Conservation (phyloP, 805 yeast species). For the Zygosaccharomyces bisporus region DNA sequence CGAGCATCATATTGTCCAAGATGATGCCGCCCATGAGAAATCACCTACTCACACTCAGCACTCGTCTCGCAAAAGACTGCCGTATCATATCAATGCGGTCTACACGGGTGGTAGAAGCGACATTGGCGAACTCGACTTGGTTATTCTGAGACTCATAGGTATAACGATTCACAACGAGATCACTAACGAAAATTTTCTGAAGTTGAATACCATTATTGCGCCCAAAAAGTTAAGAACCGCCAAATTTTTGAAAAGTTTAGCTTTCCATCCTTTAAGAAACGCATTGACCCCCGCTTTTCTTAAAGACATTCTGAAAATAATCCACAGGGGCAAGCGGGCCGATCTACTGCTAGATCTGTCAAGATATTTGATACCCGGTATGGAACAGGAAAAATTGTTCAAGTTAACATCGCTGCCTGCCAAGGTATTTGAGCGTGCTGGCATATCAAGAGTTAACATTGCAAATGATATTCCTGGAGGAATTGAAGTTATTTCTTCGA, state of each 20-base stretch:
- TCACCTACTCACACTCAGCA: constrained; percentile 16
- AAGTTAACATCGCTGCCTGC: constrained; percentile 17
- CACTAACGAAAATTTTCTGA: constrained; percentile 15
- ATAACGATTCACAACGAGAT: constrained; percentile 43
- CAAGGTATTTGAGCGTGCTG: constrained; percentile 29
- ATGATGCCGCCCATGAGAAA: constrained; percentile 9
- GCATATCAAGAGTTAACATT: constrained; percentile 23
- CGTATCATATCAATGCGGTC: constrained; percentile 46
- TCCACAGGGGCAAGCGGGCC: constrained; percentile 11
- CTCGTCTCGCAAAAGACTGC: constrained; percentile 18
- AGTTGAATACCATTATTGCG: constrained; percentile 58
- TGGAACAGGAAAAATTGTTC: constrained; percentile 27
- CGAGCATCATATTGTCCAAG: constrained; percentile 11
- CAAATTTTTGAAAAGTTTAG: constrained; percentile 71
- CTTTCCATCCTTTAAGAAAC: constrained; percentile 47
- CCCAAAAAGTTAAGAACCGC: constrained; percentile 84
- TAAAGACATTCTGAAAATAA: constrained; percentile 37
- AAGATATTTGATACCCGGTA: constrained; percentile 36
- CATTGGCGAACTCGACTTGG: constrained; percentile 42
- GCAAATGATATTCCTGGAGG: constrained; percentile 32
- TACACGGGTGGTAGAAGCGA: constrained; percentile 63
- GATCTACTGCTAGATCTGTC: constrained; percentile 20
- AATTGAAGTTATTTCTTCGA: constrained; percentile 22
- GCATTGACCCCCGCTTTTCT: constrained; percentile 56
- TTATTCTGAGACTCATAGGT: constrained; percentile 50